Evolutionary conservation across 139 green algal species (phyloP), one percentile per base, ranked within the genome.

Genomic region (Chlamydomonas sp.): DNA sequence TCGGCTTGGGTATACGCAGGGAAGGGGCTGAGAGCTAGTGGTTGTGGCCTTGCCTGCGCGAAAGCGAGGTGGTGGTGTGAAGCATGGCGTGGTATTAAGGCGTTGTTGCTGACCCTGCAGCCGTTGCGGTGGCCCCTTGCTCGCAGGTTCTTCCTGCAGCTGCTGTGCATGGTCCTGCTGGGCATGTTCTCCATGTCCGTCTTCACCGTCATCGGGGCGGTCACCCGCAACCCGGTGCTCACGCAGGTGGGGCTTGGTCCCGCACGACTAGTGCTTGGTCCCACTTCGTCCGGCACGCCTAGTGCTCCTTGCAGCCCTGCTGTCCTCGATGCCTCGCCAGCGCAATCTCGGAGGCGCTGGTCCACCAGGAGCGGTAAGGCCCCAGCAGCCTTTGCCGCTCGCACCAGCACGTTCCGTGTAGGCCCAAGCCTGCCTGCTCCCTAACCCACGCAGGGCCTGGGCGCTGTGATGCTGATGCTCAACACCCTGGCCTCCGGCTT

Each of bases 401-500:
- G 31, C 31, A 49, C 31, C 31, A 49, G 31, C 31, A 49, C 31
- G 31, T 49, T 57, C 71, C 71, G 15, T n/a, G 8, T 57, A n/a
- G 14, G 14, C 71, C 31, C 12, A 76, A 20, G 14, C 71, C 14
- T 76, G 16, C 8, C 12, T 17, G 62, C 62, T 10, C 0, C 64
- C 31, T 31, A 1, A 58, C n/a, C 83, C 6, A 18, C 76, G 68
- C 75, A 93, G 88, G 89, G 60, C n/a, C 18, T 90, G 12, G 88
- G 87, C 1, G 75, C 79, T 8, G 63, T 88, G 58, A 14, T 91
- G 3, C 78, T 94, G 31, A 78, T 96, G 77, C 75, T 96, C 67
- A 90, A 92, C 49, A 88, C 93, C 20, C 63, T 79, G 17, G 89
- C 84, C 4, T 91, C 88, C 6, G 94, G 94, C 66, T 96, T 95